Conservation (phyloP, 2,329 filamentous ascomycete species). For the Aspergillus melleus region DNA sequence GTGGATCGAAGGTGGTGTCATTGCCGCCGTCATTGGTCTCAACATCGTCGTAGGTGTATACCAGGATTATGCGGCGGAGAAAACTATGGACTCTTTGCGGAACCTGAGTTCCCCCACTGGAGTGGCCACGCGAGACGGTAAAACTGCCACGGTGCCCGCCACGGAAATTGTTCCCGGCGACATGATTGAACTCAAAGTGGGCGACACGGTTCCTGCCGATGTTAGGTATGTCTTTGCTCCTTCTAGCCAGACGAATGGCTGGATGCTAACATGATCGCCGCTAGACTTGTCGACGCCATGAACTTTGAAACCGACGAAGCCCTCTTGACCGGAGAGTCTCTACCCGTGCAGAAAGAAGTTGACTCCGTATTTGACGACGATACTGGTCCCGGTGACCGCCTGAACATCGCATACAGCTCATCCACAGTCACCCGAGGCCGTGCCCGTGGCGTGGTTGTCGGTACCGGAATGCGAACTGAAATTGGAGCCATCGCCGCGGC, state of each 20-base stretch:
- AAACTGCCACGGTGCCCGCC: constrained; percentile 54
- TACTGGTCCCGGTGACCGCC: constrained; percentile 59
- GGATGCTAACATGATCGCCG: constrained; percentile 1
- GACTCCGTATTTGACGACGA: constrained; percentile 47
- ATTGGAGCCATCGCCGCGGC: constrained; percentile 65
- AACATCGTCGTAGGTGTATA: constrained; percentile 62
- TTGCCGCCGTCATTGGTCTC: constrained; percentile 58
- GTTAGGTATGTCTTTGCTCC: constrained; percentile 48
- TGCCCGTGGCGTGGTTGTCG: constrained; percentile 59
- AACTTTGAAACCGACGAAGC: constrained; percentile 75
- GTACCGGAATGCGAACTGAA: constrained; percentile 63
- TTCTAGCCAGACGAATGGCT: constrained; percentile 25
- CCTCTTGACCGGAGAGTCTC: constrained; percentile 62
- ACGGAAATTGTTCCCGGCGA: constrained; percentile 65
- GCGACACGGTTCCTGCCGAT: constrained; percentile 65
- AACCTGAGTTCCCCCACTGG: constrained; percentile 60
- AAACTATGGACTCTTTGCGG: constrained; percentile 61
- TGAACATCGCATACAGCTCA: constrained; percentile 64
- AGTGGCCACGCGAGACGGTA: constrained; percentile 59
- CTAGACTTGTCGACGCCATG: constrained; percentile 57
- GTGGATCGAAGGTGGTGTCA: constrained; percentile 61
- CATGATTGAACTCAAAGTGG: constrained; percentile 55
- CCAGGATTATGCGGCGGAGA: constrained; percentile 62
- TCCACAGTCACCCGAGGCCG: constrained; percentile 63
- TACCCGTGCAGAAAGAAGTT: constrained; percentile 58